Evolutionary conservation across 2,329 filamentous ascomycete genomes (phyloP).

Genomic region (Grosmannia serpens): DNA sequence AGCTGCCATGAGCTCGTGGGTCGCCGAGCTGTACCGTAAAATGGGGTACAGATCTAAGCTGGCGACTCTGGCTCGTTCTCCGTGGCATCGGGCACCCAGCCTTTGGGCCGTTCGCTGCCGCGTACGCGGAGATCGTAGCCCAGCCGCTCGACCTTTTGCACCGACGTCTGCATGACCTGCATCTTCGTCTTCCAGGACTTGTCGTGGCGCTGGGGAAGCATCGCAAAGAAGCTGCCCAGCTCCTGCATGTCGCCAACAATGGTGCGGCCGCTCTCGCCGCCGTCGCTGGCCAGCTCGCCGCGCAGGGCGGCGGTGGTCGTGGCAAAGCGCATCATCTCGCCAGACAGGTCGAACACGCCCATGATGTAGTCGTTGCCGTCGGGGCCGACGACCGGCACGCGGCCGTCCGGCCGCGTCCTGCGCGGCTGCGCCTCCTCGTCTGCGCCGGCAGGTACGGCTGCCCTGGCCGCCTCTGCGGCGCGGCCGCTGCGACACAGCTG

Average conservation of each 20-base stretch:
- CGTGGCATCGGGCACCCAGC: constrained; percentile 73
- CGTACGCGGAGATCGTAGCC: constrained; percentile 81
- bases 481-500: constrained; percentile 20
- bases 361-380: constrained; percentile 79
- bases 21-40: not conserved
- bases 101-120: constrained; percentile 77
- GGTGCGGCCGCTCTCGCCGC: constrained; percentile 27
- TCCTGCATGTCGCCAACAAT: constrained; percentile 74
- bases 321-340: constrained; percentile 94
- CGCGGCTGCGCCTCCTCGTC: constrained; percentile 9
- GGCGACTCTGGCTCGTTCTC: constrained; percentile 1
- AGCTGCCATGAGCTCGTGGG: too few species aligned
- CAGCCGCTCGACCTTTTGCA: constrained; percentile 86
- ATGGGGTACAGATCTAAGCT: not conserved
- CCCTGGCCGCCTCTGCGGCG: constrained; percentile 9
- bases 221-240: constrained; percentile 66
- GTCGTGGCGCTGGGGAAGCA: constrained; percentile 48
- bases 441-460: not conserved
- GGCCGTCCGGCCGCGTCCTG: constrained; percentile 10
- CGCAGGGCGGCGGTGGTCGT: constrained; percentile 76
- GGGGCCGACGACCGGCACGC: constrained; percentile 39
- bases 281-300: constrained; percentile 36
- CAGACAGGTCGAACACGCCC: constrained; percentile 85
- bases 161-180: constrained; percentile 74
- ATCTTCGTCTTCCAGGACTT: constrained; percentile 64